Percentiles rank a stretch among this genome's conserved stretches.
These are phyloP conservation scores for Daldinia childiae DNA, from an alignment of 495 filamentous ascomycete species.

Conservation along the genomic window DNA sequence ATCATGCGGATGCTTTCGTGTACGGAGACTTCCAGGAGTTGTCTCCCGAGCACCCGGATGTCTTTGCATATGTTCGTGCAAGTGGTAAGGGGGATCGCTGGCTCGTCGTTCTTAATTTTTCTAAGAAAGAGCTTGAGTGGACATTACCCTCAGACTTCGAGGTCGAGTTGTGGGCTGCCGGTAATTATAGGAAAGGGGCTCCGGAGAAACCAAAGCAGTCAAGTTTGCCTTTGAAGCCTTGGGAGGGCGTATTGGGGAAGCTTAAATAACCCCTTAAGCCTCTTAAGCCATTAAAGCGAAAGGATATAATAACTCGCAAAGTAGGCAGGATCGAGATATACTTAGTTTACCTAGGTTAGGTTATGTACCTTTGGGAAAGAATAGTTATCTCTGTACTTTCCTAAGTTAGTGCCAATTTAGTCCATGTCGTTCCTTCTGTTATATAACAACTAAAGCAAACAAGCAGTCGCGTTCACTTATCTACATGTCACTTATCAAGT, in stretches of 20 bases:
- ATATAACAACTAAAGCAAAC: no score
- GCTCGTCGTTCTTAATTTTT: slow-evolving; percentile 45
- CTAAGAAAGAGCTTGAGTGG: slow-evolving; percentile 39
- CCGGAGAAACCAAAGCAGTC: slow-evolving; percentile 34
- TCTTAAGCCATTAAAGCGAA: neutral
- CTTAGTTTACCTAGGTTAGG: no score
- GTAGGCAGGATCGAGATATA: neutral
- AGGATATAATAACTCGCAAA: neutral
- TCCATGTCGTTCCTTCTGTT: no score
- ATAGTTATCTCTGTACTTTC: no score
- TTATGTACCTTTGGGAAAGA: no score
- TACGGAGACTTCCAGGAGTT: slow-evolving; percentile 65
- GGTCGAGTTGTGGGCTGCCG: slow-evolving; percentile 29
- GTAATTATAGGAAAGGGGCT: slow-evolving; percentile 28
- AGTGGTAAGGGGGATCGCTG: slow-evolving; percentile 39
- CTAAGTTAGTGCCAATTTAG: no score
- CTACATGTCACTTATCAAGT: no score
- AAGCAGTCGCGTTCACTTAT: no score
- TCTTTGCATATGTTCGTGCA: slow-evolving; percentile 45
- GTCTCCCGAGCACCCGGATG: slow-evolving; percentile 34
- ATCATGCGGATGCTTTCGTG: slow-evolving; percentile 65
- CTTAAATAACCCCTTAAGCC: slow-evolving; percentile 9
- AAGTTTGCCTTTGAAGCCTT: slow-evolving; percentile 34
- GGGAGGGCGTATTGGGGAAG: slow-evolving; percentile 40
- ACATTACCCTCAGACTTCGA: slow-evolving; percentile 17